Evolutionary conservation across 768 basidiomycete species (phyloP).

Genomic region (Phylloporus sp.): DNA sequence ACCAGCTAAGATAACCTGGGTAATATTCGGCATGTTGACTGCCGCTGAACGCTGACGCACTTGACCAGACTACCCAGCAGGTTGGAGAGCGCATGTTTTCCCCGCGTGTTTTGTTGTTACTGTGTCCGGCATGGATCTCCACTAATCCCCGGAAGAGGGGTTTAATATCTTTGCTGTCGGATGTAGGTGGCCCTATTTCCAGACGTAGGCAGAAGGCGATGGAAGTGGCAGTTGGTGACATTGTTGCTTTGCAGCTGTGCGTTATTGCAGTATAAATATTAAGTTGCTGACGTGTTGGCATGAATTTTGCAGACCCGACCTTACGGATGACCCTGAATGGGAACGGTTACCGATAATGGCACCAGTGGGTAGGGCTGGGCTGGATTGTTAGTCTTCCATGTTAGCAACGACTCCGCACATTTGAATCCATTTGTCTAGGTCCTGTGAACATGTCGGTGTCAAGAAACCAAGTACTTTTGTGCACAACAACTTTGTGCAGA

Average conservation of each 20-base stretch:
- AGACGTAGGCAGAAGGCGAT: slow-evolving; percentile 30
- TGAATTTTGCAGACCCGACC: slow-evolving; percentile 40
- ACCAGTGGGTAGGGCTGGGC: slow-evolving; percentile 38
- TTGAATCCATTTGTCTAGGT: slow-evolving; percentile 36
- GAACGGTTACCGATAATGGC: slow-evolving; percentile 44
- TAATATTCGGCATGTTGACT: slow-evolving; percentile 16
- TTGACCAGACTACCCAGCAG: slow-evolving; percentile 18
- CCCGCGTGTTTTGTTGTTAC: slow-evolving; percentile 43
- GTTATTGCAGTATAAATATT: background rate
- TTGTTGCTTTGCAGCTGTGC: slow-evolving; percentile 53
- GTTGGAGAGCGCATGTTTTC: slow-evolving; percentile 38
- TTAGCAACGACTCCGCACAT: background rate
- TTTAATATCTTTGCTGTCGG: slow-evolving; percentile 45
- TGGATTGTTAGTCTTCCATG: slow-evolving; percentile 41
- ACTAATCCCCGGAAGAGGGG: slow-evolving; percentile 28
- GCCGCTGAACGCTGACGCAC: slow-evolving; percentile 1
- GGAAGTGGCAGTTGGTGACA: slow-evolving; percentile 43
- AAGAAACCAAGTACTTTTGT: slow-evolving; percentile 54
- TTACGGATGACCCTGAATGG: slow-evolving; percentile 49
- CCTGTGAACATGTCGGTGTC: slow-evolving; percentile 53
- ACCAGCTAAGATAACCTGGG: slow-evolving; percentile 36
- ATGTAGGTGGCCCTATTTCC: slow-evolving; percentile 40
- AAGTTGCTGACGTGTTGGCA: background rate
- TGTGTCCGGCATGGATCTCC: slow-evolving; percentile 34
- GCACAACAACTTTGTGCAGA: slow-evolving; percentile 44